A percentile compares a stretch with the other conserved stretches of the same genome.
phyloP scores from a whole-genome alignment of 2,329 filamentous ascomycete species.

The Fusarium chuoi region DNA sequence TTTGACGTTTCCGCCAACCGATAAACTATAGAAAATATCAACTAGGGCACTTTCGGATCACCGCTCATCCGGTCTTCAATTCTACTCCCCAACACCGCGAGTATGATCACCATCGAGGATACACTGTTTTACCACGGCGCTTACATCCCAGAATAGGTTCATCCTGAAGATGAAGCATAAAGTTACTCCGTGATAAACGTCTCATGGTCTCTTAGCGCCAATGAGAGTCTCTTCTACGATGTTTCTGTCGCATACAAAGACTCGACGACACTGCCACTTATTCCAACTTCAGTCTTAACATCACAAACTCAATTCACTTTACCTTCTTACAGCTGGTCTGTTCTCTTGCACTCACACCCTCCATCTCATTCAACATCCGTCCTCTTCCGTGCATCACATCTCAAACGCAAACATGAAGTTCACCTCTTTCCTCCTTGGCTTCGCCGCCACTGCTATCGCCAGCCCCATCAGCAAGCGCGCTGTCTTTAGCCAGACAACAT shows the following conservation, averaged over 20 bases:
- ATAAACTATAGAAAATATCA: rapidly evolving
- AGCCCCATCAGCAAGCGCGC: constrained; percentile 44
- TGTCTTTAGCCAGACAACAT: constrained; percentile 51
- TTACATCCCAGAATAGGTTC: not conserved
- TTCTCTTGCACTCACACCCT: not conserved
- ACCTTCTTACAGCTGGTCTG: not conserved
- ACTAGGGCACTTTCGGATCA: not conserved
- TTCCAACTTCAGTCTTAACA: not conserved
- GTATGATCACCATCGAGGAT: not conserved
- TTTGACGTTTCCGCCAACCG: not conserved
- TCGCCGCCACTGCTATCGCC: constrained; percentile 44
- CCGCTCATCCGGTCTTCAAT: not conserved
- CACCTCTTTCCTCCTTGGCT: constrained; percentile 44
- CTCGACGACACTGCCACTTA: not conserved
- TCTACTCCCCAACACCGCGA: not conserved
- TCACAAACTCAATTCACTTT: not conserved
- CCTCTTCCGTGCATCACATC: not conserved
- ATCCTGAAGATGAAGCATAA: not conserved
- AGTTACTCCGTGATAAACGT: not conserved
- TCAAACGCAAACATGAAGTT: constrained; percentile 49
- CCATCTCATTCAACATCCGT: not conserved
- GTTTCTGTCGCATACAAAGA: not conserved
- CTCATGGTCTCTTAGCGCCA: not conserved
- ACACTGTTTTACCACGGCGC: not conserved
- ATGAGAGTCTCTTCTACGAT: rapidly evolving